A percentile compares a stretch with the other conserved stretches of the same genome.
phyloP scores from a whole-genome alignment of 441 rosid genomes.

The Syzygium malaccense region DNA sequence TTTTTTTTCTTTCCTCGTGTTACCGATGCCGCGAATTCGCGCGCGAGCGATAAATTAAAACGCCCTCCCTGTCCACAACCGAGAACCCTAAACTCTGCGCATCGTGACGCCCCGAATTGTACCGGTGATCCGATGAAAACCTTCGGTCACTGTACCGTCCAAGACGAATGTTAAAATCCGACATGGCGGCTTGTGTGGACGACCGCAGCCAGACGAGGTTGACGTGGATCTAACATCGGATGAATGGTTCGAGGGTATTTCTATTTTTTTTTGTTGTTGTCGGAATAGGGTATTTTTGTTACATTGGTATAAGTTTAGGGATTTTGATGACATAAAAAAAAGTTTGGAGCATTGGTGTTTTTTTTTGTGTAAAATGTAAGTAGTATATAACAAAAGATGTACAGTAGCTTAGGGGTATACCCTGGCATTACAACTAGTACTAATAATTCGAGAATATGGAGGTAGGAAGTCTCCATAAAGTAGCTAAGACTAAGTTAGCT shows the following conservation, averaged over 20 bases:
- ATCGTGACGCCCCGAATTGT: not conserved
- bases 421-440: too few species aligned
- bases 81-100: not conserved
- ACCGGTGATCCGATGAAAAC: not conserved
- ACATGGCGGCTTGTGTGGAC: not conserved
- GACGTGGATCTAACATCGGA: not conserved
- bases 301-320: not conserved
- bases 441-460: too few species aligned
- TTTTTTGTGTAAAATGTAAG: too few species aligned
- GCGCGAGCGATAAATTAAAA: not conserved
- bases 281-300: not conserved
- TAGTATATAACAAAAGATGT: too few species aligned
- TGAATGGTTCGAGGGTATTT: not conserved
- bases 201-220: not conserved
- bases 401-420: too few species aligned
- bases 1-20: fast-evolving
- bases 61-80: not conserved
- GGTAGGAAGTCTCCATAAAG: too few species aligned
- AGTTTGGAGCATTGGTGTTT: too few species aligned
- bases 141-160: fast-evolving
- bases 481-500: too few species aligned
- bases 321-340: not conserved
- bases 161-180: fast-evolving
- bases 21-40: fast-evolving
- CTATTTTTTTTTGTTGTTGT: too few species aligned